These are phyloP conservation scores for Caloboletus firmus DNA, from an alignment of 1,284 basidiomycete species.

Conservation along the genomic window DNA sequence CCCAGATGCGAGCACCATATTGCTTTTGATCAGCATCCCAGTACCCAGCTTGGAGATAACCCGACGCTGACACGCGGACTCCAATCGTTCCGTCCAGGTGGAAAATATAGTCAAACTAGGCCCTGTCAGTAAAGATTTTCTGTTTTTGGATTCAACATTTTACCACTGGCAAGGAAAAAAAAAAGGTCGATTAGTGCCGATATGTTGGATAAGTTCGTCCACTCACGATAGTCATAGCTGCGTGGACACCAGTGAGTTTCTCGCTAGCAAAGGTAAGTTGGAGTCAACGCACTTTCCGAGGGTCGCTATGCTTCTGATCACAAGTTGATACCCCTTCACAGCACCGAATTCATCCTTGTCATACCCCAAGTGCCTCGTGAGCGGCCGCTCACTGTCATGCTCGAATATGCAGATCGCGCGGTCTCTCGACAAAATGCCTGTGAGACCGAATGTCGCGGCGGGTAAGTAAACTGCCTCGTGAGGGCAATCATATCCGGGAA, in stretches of 20 bases:
- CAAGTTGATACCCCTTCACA: conserved; percentile 58
- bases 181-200: not conserved
- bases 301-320: conserved; percentile 55
- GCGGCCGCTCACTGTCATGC: conserved; percentile 54
- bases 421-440: conserved; percentile 45
- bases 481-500: conserved; percentile 68
- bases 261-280: not conserved
- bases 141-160: not conserved
- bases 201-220: not conserved
- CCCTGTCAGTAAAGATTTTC: conserved; percentile 9
- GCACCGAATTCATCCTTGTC: conserved; percentile 54
- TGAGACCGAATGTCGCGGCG: conserved; percentile 50
- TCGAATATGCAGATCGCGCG: conserved; percentile 68
- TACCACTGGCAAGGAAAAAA: conserved; percentile 38
- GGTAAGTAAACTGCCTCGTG: conserved; percentile 58
- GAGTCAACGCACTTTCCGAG: conserved; percentile 56
- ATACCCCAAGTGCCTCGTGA: conserved; percentile 59
- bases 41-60: conserved; percentile 64
- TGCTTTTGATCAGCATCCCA: conserved; percentile 50
- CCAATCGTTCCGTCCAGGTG: conserved; percentile 67
- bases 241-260: not conserved
- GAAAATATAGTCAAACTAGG: conserved; percentile 66
- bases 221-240: conserved; percentile 58
- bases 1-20: conserved; percentile 58
- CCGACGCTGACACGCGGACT: conserved; percentile 62